Conservation (phyloP, 345 rosid genomes). For the Balakata baccata region DNA sequence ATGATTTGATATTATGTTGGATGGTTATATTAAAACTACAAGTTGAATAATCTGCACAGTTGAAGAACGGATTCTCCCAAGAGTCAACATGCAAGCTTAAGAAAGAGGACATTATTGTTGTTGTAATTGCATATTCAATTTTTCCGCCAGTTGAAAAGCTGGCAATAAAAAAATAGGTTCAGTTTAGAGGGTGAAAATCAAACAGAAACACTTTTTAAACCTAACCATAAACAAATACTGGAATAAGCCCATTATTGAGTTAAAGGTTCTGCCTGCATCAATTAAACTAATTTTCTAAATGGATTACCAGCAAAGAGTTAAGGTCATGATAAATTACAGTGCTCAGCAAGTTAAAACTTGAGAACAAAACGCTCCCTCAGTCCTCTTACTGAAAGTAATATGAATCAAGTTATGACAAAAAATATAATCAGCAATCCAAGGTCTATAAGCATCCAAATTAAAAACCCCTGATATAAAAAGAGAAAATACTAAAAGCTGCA, state of each 20-base stretch:
- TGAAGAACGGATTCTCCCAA: neutral
- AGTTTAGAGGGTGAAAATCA: too few relatives aligned
- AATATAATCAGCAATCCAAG: neutral
- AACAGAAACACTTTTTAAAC: too few relatives aligned
- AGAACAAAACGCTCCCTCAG: neutral
- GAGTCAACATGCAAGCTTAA: slow-evolving; percentile 1
- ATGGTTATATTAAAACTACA: slow-evolving; percentile 48
- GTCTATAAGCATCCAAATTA: neutral
- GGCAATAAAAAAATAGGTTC: neutral
- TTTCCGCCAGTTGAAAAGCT: neutral
- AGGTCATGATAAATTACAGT: neutral
- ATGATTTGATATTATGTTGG: slow-evolving; percentile 69
- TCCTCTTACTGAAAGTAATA: too few relatives aligned
- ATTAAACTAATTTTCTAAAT: neutral
- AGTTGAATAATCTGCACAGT: slow-evolving; percentile 35
- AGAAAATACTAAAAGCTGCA: too few relatives aligned
- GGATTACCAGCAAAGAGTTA: neutral
- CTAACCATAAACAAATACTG: neutral
- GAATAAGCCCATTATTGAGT: neutral
- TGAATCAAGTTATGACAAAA: neutral
- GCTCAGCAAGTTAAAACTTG: neutral
- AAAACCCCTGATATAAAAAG: too few relatives aligned
- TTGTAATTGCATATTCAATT: neutral
- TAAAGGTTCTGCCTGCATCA: neutral
- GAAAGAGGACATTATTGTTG: neutral